A percentile compares a stretch with the other conserved stretches of the same genome.
These are phyloP conservation scores for Cryptosporidium sp. DNA, from an alignment of 169 alveolate species.

Conservation along the genomic window DNA sequence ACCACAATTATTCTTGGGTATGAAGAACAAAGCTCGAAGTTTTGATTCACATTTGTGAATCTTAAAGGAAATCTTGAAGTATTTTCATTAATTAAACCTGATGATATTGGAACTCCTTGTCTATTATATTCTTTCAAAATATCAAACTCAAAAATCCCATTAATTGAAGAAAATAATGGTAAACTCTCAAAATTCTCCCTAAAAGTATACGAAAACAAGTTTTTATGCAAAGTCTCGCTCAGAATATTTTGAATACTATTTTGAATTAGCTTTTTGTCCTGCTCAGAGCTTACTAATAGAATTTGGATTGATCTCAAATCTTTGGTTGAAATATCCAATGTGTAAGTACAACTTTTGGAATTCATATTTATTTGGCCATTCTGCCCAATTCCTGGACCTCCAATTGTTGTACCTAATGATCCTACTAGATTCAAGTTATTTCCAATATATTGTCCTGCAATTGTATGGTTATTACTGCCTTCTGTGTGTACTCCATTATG, in stretches of 20 bases:
- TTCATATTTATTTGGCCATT: neutral
- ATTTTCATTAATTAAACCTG: neutral
- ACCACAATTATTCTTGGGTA: conserved; percentile 80
- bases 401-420: neutral
- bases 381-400: neutral
- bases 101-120: conserved; percentile 25
- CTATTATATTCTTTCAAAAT: conserved; percentile 24
- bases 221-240: conserved; percentile 13
- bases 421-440: neutral
- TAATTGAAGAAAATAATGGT: neutral
- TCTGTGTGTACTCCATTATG: neutral
- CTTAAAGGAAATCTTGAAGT: conserved; percentile 18
- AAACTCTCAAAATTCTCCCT: conserved; percentile 3
- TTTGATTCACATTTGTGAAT: conserved; percentile 75
- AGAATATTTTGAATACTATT: conserved; percentile 2
- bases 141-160: conserved; percentile 20
- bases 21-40: conserved; percentile 77
- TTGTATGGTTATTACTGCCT: neutral
- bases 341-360: neutral
- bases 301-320: conserved; percentile 45
- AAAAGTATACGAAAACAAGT: conserved; percentile 18
- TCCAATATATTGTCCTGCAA: neutral
- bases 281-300: conserved; percentile 27
- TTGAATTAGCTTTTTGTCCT: conserved; percentile 17
- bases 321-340: conserved; percentile 40